Evolutionary conservation across 176 grass and related monocot species (phyloP), one percentile per base, ranked within the genome.

Genomic region (Aegilops bicornis): DNA sequence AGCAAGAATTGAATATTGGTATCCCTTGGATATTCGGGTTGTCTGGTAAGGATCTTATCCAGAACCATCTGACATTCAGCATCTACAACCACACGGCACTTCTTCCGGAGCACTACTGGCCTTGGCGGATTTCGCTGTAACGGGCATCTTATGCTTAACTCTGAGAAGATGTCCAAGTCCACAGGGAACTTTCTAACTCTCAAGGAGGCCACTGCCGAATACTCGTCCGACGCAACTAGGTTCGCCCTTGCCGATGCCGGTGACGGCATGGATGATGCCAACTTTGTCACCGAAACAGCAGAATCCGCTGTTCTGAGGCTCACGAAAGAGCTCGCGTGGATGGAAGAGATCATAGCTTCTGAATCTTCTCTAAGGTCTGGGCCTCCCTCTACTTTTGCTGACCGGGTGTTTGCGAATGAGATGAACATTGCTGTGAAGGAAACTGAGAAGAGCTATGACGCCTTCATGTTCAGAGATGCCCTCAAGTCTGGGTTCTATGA

Each of bases 71-170:
- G 20, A 91, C 88, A 7, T 94, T 97, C 77, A 90, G 90, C 88
- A 97, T 97, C 12, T 97, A 94, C 77, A 97, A 94, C 25, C 92
- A 97, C 33, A 80, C 81, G 27, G 73, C 95, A 58, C 83, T 94
- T 80, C 59, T 94, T 32, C 88, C 92, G 4, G 79, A 94, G 73
- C 88, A 85, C 45, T 84, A 94, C 14, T 97, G 95, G 95, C 95
- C 95, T 22, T 86, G 69, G 69, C 43, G 90, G 95, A 1, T 97
- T 94, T 76, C 90, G 92, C 6, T 94, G 92, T 82, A 97, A 94
- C 45, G 95, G 92, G 7, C 95, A 97, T 75, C 92, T 97, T 32
- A 91, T 94, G 92, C 92, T 97, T 24, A 97, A 97, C 84, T 94
- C 92, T 67, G 88, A 94, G 62, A 97, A 94, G 69, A 97, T 97